Evolutionary conservation across 2,329 filamentous ascomycete species (phyloP).

Genomic region (Sporothrix pallida): DNA sequence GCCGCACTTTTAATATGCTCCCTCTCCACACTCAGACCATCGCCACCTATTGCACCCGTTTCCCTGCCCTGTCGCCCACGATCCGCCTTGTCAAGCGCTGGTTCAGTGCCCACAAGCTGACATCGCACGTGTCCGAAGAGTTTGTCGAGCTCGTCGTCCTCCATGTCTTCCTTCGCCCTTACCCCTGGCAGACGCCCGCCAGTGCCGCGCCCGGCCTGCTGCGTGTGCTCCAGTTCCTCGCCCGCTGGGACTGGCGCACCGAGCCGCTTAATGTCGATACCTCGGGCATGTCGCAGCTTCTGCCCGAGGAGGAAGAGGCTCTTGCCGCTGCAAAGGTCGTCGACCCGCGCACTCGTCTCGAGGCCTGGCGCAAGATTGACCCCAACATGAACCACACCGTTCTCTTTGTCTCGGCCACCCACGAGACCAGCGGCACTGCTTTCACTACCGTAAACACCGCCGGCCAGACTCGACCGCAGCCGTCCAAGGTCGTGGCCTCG

Average conservation of each 20-base stretch:
- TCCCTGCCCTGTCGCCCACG: constrained; percentile 78
- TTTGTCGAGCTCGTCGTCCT: constrained; percentile 83
- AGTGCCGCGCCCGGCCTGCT: constrained; percentile 81
- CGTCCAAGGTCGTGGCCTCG: constrained; percentile 81
- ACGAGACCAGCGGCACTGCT: constrained; percentile 76
- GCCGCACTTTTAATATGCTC: constrained; percentile 71
- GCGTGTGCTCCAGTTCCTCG: constrained; percentile 77
- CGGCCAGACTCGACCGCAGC: constrained; percentile 50
- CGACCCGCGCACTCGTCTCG: constrained; percentile 65
- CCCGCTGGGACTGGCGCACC: constrained; percentile 89
- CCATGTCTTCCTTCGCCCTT: constrained; percentile 78
- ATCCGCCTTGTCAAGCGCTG: constrained; percentile 88
- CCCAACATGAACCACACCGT: constrained; percentile 83
- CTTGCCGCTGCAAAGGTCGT: constrained; percentile 40
- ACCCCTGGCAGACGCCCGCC: constrained; percentile 79
- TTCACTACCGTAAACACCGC: constrained; percentile 67
- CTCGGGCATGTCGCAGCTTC: constrained; percentile 51
- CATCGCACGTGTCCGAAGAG: constrained; percentile 76
- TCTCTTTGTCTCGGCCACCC: constrained; percentile 79
- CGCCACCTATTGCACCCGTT: constrained; percentile 77
- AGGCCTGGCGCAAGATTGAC: constrained; percentile 86
- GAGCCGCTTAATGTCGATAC: constrained; percentile 83
- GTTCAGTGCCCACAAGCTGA: constrained; percentile 79
- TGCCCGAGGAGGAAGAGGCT: constrained; percentile 57
- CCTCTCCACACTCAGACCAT: constrained; percentile 84